These are phyloP conservation scores for Isoetes taiwanensis DNA, from an alignment of 75 land plant genomes.

Conservation along the genomic window DNA sequence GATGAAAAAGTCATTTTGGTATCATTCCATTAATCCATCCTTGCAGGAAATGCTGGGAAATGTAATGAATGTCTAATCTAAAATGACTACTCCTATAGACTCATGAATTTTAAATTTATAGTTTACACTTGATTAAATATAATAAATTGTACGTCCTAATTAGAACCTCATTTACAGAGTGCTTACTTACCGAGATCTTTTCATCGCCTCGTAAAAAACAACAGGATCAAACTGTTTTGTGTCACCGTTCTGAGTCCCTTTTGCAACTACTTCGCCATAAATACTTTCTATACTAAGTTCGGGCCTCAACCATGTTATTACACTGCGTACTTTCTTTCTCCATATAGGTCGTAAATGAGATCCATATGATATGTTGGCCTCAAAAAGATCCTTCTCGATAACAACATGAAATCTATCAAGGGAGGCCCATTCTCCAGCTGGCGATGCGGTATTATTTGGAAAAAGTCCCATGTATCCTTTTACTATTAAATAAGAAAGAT, in stretches of 20 bases:
- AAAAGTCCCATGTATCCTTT: slow-evolving; percentile 38
- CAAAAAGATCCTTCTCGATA: slow-evolving; percentile 44
- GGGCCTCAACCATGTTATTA: slow-evolving; percentile 85
- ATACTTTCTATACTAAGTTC: slow-evolving; percentile 46
- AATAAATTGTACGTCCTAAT: not conserved
- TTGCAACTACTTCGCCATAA: slow-evolving; percentile 26
- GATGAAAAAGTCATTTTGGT: no score
- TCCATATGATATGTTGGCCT: slow-evolving; percentile 32
- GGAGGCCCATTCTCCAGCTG: slow-evolving; percentile 3
- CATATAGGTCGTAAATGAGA: slow-evolving; percentile 29
- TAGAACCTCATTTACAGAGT: not conserved
- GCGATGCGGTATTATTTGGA: slow-evolving; percentile 17
- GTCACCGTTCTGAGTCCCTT: not conserved
- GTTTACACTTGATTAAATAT: not conserved
- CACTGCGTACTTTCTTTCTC: slow-evolving; percentile 69
- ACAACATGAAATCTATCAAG: slow-evolving; percentile 26
- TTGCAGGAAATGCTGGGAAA: not conserved
- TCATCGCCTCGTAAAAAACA: slow-evolving; percentile 79
- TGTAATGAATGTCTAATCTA: not conserved
- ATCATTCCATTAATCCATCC: not conserved
- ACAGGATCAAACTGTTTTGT: slow-evolving; percentile 42
- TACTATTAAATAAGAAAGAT: slow-evolving; percentile 55
- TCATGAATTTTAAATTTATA: not conserved
- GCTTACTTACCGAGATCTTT: slow-evolving; percentile 54
- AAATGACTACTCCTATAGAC: not conserved